Conservation (phyloP, 306 rosid genomes). For the Malus asiatica region DNA sequence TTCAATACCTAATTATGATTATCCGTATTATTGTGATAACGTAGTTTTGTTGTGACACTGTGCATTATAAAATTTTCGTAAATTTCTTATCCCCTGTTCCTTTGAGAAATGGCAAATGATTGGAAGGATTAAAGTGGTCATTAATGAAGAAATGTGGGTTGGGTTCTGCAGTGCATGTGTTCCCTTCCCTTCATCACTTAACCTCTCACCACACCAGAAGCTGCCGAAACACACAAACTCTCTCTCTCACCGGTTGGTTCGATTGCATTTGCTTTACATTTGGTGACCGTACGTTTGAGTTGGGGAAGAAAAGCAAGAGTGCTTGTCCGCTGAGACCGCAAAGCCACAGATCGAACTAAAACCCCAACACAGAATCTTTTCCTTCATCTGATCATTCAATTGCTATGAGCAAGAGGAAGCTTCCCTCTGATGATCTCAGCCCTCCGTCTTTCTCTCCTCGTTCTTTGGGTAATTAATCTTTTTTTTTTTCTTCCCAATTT, state of each 20-base stretch:
- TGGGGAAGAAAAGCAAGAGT: neutral
- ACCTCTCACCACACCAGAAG: neutral
- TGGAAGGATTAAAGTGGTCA: neutral
- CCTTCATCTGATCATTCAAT: neutral
- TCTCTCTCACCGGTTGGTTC: neutral
- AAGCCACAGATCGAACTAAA: slow-evolving; percentile 34
- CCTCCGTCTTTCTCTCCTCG: slow-evolving; percentile 24
- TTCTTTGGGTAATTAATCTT: slow-evolving; percentile 35
- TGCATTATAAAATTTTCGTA: neutral
- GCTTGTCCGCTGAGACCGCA: slow-evolving; percentile 32
- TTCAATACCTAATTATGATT: neutral
- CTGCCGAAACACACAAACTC: neutral
- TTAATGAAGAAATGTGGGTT: neutral
- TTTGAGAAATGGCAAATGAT: neutral
- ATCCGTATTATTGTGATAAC: too few relatives aligned
- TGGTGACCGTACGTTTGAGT: slow-evolving; percentile 24
- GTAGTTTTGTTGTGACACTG: too few relatives aligned
- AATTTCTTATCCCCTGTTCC: neutral
- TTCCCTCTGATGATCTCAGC: slow-evolving; percentile 47
- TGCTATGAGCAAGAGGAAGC: slow-evolving; percentile 62
- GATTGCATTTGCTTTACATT: neutral
- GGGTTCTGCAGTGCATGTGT: neutral
- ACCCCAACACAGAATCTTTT: neutral
- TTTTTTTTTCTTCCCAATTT: neutral
- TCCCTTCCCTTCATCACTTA: neutral